Evolutionary conservation across 805 yeast species (phyloP).

Genomic region (Cephaloascus fragrans): DNA sequence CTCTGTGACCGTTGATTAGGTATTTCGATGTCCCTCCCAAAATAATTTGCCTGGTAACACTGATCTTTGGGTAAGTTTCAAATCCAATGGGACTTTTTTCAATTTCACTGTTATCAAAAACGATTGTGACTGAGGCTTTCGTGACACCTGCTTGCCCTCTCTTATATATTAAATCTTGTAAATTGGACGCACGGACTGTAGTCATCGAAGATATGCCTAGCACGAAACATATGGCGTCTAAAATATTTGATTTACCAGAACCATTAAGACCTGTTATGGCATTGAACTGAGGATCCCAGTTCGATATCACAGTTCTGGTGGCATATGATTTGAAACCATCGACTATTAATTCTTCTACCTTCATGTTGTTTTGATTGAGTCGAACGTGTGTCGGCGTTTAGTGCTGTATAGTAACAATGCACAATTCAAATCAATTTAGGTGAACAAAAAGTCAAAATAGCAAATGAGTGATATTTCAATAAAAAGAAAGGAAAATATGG

Average conservation of each 20-base stretch:
- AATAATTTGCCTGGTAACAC: slow-evolving; percentile 85
- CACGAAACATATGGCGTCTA: slow-evolving; percentile 98
- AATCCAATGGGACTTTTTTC: slow-evolving; percentile 81
- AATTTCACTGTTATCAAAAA: slow-evolving; percentile 79
- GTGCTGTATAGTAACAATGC: background rate
- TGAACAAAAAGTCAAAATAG: too few species aligned
- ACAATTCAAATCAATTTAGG: too few species aligned
- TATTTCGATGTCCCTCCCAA: slow-evolving; percentile 91
- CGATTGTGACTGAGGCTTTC: slow-evolving; percentile 92
- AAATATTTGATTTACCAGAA: slow-evolving; percentile 91
- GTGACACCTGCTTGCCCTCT: slow-evolving; percentile 98
- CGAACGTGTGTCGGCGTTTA: background rate
- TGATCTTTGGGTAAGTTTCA: slow-evolving; percentile 64
- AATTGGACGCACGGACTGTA: slow-evolving; percentile 88
- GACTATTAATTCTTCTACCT: slow-evolving; percentile 89
- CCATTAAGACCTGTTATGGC: slow-evolving; percentile 98
- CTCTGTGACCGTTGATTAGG: slow-evolving; percentile 90
- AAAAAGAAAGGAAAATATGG: too few species aligned
- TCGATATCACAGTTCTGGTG: slow-evolving; percentile 87
- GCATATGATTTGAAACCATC: slow-evolving; percentile 99
- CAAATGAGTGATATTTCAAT: too few species aligned
- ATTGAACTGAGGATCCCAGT: slow-evolving; percentile 95
- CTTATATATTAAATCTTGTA: slow-evolving; percentile 91
- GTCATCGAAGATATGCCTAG: slow-evolving; percentile 90
- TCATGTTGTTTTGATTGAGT: slow-evolving; percentile 35